Evolutionary conservation across 78 protist genomes (phyloP), one percentile per base, ranked within the genome.

Genomic region (Mastigamoeba balamuthi): DNA sequence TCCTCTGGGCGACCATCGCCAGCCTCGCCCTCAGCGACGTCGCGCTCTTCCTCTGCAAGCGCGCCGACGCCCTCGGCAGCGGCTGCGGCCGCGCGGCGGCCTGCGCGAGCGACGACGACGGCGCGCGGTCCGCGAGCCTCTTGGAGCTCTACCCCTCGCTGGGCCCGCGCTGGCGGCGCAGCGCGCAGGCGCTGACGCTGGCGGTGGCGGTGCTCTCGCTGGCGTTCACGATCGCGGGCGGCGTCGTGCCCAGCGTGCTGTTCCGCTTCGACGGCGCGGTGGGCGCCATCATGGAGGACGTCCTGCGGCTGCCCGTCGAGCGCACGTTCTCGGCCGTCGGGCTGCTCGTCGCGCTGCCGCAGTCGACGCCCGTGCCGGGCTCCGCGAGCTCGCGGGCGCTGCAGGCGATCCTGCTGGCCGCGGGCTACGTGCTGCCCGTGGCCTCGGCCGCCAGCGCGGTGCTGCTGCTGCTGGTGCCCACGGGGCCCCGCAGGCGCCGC

Each of bases 1-100:
- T 83, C 43, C 1, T 83, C 29, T 23, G 25, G 0, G 81, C 88
- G 6, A 77, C 88, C 27, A 72, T 76, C 27, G 1, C 64, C 63
- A 48, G 81, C 10, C 72, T 83, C n/a, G 35, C 28, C 40, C 1
- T 77, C 41, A 37, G 41, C 35, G 81, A 83, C 75, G 7, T 72
- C 48, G 25, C 42, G 37, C 65, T 83, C 40, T 28, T 1, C 38
- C 8, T 0, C 63, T 69, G 68, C 77, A 40, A 79, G 29, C 4
- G 1, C 70, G 37, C 71, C 27, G 65, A 3, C 1, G 81, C 2
- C 6, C 2, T n/a, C 42, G 78, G 67, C 40, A 43, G 6, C 17
- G 17, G 17, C 17, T 17, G 17, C 33, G 58, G 17, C 17, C 33
- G 58, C n/a, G n/a, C n/a, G n/a, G n/a, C n/a, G n/a, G n/a, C n/a